Evolutionary conservation across 2,329 filamentous ascomycete genomes (phyloP).

Genomic region (Magnaporthiopsis rhizophila): DNA sequence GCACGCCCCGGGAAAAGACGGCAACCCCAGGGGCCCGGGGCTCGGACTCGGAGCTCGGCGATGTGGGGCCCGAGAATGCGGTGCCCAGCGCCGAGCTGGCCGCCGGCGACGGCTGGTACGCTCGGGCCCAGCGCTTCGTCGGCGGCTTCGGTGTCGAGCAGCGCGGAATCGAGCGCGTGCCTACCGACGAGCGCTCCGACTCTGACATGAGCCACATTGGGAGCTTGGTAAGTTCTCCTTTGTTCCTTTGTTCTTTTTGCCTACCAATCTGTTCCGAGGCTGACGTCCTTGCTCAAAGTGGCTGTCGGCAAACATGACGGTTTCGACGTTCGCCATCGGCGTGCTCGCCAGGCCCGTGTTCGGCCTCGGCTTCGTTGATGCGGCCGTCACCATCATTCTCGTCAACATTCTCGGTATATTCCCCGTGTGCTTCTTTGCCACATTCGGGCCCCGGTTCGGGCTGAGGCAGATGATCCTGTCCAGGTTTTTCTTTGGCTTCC

Average conservation of each 20-base stretch:
- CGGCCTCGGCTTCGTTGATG: slow-evolving; percentile 63
- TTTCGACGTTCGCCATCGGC: slow-evolving; percentile 69
- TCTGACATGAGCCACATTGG: slow-evolving; percentile 57
- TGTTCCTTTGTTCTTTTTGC: no score
- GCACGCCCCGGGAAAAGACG: background rate
- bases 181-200: slow-evolving; percentile 60
- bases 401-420: slow-evolving; percentile 61
- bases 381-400: slow-evolving; percentile 63
- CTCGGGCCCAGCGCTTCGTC: slow-evolving; percentile 50
- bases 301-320: slow-evolving; percentile 72
- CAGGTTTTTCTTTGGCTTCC: slow-evolving; percentile 51
- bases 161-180: slow-evolving; percentile 68
- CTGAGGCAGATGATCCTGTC: slow-evolving; percentile 54
- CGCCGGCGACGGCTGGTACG: slow-evolving; percentile 17
- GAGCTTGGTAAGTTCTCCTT: slow-evolving; percentile 52
- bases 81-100: slow-evolving; percentile 15
- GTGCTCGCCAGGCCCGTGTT: slow-evolving; percentile 62
- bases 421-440: slow-evolving; percentile 48
- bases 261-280: background rate
- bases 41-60: slow-evolving; percentile 13
- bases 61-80: slow-evolving; percentile 16
- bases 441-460: slow-evolving; percentile 48
- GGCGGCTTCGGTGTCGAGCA: slow-evolving; percentile 62
- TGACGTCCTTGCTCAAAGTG: slow-evolving; percentile 39
- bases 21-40: background rate